Evolutionary conservation across 441 rosid genomes (phyloP).

Genomic region (Gossypium davidsonii): DNA sequence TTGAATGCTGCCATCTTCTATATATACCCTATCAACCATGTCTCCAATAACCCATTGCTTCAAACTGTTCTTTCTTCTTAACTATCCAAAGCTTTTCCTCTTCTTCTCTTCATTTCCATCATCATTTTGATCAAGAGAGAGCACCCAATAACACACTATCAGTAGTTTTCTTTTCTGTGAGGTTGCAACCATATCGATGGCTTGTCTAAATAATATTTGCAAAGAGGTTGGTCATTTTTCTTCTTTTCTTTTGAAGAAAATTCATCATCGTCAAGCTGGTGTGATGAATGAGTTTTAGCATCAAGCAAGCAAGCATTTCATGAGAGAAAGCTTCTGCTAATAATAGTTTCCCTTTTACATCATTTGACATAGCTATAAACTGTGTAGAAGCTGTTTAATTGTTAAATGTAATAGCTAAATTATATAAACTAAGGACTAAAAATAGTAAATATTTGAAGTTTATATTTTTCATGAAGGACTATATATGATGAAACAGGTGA

Average conservation of each 20-base stretch:
- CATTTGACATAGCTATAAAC: too few species aligned
- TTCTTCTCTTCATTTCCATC: background rate
- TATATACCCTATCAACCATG: slow-evolving; percentile 5
- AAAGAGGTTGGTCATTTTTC: slow-evolving; percentile 24
- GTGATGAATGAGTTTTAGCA: too few species aligned
- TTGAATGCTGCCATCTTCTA: background rate
- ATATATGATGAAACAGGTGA: slow-evolving; percentile 15
- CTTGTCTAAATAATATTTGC: slow-evolving; percentile 17
- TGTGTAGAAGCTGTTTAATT: too few species aligned
- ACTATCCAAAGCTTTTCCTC: background rate
- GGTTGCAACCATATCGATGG: slow-evolving; percentile 17
- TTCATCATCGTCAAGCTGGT: background rate
- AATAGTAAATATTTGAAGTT: too few species aligned
- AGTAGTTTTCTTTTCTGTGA: background rate
- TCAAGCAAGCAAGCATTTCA: too few species aligned
- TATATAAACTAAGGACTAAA: too few species aligned
- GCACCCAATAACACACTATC: background rate
- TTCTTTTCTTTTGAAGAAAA: background rate
- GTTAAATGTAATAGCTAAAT: too few species aligned
- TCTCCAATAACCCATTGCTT: background rate
- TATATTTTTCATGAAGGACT: background rate
- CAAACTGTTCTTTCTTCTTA: background rate
- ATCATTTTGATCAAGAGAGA: background rate
- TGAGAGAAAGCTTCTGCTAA: too few species aligned
- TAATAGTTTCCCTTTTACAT: too few species aligned